Percentiles rank a stretch among this genome's conserved stretches.
Conservation (phyloP, 306 rosid species). For the Potentilla sterilis region DNA sequence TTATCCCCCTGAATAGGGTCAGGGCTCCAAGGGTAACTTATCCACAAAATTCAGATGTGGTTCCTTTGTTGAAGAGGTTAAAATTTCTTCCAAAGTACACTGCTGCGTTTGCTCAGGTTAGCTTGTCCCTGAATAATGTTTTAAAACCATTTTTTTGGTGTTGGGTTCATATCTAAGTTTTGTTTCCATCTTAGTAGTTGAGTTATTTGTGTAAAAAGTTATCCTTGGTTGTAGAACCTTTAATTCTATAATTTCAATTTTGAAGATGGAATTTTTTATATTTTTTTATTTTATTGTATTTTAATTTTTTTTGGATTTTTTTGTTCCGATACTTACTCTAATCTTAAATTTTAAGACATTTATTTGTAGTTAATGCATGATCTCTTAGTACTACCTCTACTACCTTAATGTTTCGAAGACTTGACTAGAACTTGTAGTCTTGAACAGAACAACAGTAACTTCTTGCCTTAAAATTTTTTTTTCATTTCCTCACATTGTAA, state of each 20-base stretch:
- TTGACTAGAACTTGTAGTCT: not conserved
- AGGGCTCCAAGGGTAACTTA: constrained; percentile 62
- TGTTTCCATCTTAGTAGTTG: not conserved
- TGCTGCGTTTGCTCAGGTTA: constrained; percentile 87
- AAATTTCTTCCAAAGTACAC: constrained; percentile 46
- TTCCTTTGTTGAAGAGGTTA: constrained; percentile 76
- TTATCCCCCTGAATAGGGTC: constrained; percentile 95
- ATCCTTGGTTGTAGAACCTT: not conserved
- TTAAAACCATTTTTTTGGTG: not conserved
- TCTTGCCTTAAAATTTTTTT: too few relatives aligned
- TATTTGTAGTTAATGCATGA: too few relatives aligned
- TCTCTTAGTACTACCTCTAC: not conserved
- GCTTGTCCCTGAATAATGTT: constrained; percentile 27
- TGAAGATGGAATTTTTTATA: not conserved
- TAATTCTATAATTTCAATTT: not conserved
- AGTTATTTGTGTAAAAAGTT: not conserved
- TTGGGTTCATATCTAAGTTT: not conserved
- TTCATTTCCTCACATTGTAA: too few relatives aligned
- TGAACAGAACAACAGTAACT: not conserved
- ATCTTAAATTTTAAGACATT: too few relatives aligned
- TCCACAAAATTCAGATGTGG: constrained; percentile 90
- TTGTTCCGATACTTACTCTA: too few relatives aligned
- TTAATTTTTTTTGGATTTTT: too few relatives aligned
- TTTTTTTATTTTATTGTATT: too few relatives aligned
- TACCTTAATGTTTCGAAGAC: not conserved